These are phyloP conservation scores for Aegle marmelos DNA, from an alignment of 345 rosid genomes.

Conservation along the genomic window DNA sequence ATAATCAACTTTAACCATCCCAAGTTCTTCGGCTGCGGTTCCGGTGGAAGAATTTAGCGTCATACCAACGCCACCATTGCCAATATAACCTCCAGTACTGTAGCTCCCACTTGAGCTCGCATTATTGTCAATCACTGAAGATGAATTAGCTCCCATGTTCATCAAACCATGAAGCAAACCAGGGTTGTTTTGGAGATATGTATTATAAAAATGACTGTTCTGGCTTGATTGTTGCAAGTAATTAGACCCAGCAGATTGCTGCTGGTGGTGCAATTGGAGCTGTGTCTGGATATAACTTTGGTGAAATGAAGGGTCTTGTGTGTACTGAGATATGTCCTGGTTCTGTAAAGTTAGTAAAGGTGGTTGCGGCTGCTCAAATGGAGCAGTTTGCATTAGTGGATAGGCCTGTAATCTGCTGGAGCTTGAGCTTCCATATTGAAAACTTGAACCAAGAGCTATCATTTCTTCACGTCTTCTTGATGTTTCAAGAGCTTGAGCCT, in stretches of 20 bases:
- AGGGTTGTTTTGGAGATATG: slow-evolving; percentile 67
- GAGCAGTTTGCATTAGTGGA: slow-evolving; percentile 52
- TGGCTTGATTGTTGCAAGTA: slow-evolving; percentile 47
- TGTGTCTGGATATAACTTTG: slow-evolving; percentile 74
- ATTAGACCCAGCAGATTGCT: slow-evolving; percentile 39
- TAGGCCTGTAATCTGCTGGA: slow-evolving; percentile 58
- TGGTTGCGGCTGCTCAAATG: slow-evolving; percentile 53
- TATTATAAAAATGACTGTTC: slow-evolving; percentile 59
- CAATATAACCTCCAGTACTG: slow-evolving; percentile 46
- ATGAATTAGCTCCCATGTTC: slow-evolving; percentile 37
- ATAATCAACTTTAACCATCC: slow-evolving; percentile 80
- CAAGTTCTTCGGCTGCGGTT: slow-evolving; percentile 46
- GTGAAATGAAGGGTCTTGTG: slow-evolving; percentile 53
- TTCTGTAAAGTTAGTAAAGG: slow-evolving; percentile 69
- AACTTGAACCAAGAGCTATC: slow-evolving; percentile 70
- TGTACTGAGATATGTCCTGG: slow-evolving; percentile 65
- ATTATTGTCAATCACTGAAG: slow-evolving; percentile 37
- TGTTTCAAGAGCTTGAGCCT: slow-evolving; percentile 94
- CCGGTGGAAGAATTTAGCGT: slow-evolving; percentile 46
- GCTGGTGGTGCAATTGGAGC: slow-evolving; percentile 56
- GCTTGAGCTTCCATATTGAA: slow-evolving; percentile 57
- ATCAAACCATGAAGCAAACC: slow-evolving; percentile 65
- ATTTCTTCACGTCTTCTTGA: slow-evolving; percentile 83
- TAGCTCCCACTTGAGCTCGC: slow-evolving; percentile 46
- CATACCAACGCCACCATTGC: slow-evolving; percentile 56